Evolutionary conservation across 352 stramenopile species (phyloP).

Genomic region (Elongisporangium undulatum): DNA sequence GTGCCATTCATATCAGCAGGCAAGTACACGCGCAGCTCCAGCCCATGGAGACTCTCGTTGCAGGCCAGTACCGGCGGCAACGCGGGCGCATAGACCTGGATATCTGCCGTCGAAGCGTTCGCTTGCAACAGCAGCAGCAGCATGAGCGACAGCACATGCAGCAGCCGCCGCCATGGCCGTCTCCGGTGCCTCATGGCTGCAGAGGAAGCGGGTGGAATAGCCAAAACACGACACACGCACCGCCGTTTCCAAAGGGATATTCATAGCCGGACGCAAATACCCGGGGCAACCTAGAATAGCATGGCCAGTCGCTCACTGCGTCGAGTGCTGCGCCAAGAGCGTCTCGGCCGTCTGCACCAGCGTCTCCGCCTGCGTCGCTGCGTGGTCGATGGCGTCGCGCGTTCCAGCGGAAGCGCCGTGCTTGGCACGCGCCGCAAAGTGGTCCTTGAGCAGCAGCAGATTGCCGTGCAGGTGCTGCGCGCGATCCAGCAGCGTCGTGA

Average conservation of each 20-base stretch:
- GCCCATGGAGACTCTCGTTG: conserved; percentile 23
- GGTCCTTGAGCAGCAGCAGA: conserved; percentile 40
- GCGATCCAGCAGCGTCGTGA: conserved; percentile 36
- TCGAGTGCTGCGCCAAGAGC: conserved; percentile 27
- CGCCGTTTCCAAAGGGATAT: too few species aligned
- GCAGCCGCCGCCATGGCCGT: too few species aligned
- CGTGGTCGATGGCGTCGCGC: conserved; percentile 1
- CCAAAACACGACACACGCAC: too few species aligned
- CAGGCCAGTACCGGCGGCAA: conserved; percentile 24
- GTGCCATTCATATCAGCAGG: conserved; percentile 1
- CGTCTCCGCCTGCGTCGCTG: conserved; percentile 9
- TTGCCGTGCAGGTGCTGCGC: conserved; percentile 31
- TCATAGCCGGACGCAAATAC: too few species aligned
- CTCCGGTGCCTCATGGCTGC: too few species aligned
- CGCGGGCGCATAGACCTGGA: conserved; percentile 28
- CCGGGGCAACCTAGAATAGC: too few species aligned
- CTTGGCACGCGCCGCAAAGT: conserved; percentile 16
- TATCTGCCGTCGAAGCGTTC: conserved; percentile 3
- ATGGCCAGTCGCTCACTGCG: conserved; percentile 2
- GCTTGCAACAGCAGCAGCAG: not conserved
- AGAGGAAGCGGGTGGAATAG: too few species aligned
- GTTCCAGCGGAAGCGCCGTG: not conserved
- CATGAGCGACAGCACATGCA: conserved; percentile 1
- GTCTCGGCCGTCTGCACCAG: conserved; percentile 17
- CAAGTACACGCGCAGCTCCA: conserved; percentile 45